Base-by-base conservation (phyloP, 83 land plant genomes). In the Isoetes engelmannii region DNA sequence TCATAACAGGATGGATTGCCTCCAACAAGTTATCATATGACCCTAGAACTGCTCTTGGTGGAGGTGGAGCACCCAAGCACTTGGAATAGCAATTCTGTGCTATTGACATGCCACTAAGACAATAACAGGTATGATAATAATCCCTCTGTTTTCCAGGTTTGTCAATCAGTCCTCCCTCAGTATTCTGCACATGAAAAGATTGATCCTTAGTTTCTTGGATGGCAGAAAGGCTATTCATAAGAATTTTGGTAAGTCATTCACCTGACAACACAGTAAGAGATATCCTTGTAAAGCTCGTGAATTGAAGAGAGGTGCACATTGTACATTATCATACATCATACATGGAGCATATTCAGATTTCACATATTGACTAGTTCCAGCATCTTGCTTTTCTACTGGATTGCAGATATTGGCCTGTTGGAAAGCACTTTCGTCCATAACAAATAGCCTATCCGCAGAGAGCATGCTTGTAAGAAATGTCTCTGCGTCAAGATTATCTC, bases 101-200 rank as follows among this genome's bases (percentile, higher is more conserved):
- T 45, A 77, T 70, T 5, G 98, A 78, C 56, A 93, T 87, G 20
- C 98, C 98, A 58, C 98, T 93, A 5, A 90, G 83, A 71, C 92
- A 90, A 70, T 93, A 93, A 70, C 98, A 93, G 19, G 97, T 83
- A 75, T 90, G 98, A 58, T 93, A 93, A 63, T 79, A 71, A 69
- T 93, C 98, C 64, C 86, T 77, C 12, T 54, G 49, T 61, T 93
- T 90, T 45, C 92, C 88, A 20, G 92, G 98, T 61, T 93, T 93
- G 79, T 93, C 98, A 53, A 79, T 76, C 41, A 95, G 81, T 17
- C 99, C 97, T 59, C 97, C 99, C 15, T 84, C 82, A 44, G 67
- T 72, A 0, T 73, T 85, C 97, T 95, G 81, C 77, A 44, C 5
- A 73, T 17, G 12, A 61, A 61, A 61, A 21, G 28, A 12, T 61